These are phyloP conservation scores for Rauvolfia tetraphylla DNA, from an alignment of 257 asterid species.

Conservation along the genomic window DNA sequence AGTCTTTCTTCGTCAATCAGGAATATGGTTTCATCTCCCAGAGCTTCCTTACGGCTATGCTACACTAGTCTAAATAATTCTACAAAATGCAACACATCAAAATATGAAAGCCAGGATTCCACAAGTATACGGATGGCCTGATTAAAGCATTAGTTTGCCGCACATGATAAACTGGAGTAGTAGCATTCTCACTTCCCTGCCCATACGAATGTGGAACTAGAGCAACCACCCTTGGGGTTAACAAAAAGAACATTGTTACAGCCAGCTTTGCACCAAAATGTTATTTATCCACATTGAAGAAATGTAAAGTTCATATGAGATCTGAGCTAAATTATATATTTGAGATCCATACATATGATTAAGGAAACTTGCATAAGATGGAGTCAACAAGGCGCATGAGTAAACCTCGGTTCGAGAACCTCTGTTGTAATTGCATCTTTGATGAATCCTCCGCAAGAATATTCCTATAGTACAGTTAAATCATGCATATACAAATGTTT, in stretches of 20 bases:
- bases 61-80: background rate
- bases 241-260: background rate
- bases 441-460: conserved; percentile 49
- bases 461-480: conserved; percentile 54
- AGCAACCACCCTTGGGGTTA: background rate
- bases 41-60: background rate
- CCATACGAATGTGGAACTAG: background rate
- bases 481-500: background rate
- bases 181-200: background rate
- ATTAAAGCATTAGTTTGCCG: background rate
- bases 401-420: conserved; percentile 52
- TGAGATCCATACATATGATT: background rate
- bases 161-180: background rate
- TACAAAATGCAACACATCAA: background rate
- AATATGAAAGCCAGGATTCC: background rate
- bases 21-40: background rate
- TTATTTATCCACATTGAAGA: background rate
- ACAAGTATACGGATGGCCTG: background rate
- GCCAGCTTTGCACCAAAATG: background rate
- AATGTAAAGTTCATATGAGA: background rate
- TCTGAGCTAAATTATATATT: background rate
- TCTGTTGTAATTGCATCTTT: conserved; percentile 60
- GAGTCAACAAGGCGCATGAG: conserved; percentile 1
- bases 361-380: background rate
- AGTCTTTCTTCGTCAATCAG: too few species aligned